A percentile compares a stretch with the other conserved stretches of the same genome.
Conservation (phyloP, 805 yeast genomes). For the Saccharomycopsis sp. region DNA sequence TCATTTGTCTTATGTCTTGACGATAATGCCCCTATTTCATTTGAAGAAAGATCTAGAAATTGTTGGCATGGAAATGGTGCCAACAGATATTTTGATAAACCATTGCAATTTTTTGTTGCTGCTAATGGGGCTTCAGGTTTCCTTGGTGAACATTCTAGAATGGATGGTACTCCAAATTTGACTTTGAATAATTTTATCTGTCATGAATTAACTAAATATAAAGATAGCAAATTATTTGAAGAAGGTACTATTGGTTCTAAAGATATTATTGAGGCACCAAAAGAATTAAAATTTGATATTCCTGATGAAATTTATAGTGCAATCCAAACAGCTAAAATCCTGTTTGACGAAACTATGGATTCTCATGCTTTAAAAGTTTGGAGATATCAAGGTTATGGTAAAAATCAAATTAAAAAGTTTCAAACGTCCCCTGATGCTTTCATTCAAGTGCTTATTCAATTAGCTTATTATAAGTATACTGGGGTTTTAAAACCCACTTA, state of each 20-base stretch:
- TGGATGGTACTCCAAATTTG: slow-evolving; percentile 97
- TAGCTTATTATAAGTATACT: slow-evolving; percentile 78
- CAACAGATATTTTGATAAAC: slow-evolving; percentile 90
- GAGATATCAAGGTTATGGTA: slow-evolving; percentile 82
- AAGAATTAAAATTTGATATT: slow-evolving; percentile 49
- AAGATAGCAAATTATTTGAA: slow-evolving; percentile 25
- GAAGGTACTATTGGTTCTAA: slow-evolving; percentile 20
- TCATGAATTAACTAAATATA: slow-evolving; percentile 45
- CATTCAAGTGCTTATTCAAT: slow-evolving; percentile 83
- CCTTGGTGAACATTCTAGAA: slow-evolving; percentile 92
- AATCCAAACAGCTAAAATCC: slow-evolving; percentile 48
- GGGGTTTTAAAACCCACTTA: slow-evolving; percentile 85
- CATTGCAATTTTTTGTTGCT: slow-evolving; percentile 74
- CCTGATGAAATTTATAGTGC: slow-evolving; percentile 42
- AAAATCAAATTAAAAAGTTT: slow-evolving; percentile 73
- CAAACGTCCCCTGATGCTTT: slow-evolving; percentile 91
- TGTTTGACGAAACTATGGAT: slow-evolving; percentile 46
- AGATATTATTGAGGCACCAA: slow-evolving; percentile 22
- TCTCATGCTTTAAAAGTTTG: slow-evolving; percentile 72
- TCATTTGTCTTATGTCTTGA: slow-evolving; percentile 82
- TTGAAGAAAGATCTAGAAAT: slow-evolving; percentile 76
- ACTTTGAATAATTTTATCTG: slow-evolving; percentile 74
- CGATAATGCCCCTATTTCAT: slow-evolving; percentile 59
- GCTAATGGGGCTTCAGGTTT: slow-evolving; percentile 87
- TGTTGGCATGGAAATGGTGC: slow-evolving; percentile 95